Evolutionary conservation across 192 early-diverging fungal species (phyloP).

Genomic region (Backusella tuberculispora): DNA sequence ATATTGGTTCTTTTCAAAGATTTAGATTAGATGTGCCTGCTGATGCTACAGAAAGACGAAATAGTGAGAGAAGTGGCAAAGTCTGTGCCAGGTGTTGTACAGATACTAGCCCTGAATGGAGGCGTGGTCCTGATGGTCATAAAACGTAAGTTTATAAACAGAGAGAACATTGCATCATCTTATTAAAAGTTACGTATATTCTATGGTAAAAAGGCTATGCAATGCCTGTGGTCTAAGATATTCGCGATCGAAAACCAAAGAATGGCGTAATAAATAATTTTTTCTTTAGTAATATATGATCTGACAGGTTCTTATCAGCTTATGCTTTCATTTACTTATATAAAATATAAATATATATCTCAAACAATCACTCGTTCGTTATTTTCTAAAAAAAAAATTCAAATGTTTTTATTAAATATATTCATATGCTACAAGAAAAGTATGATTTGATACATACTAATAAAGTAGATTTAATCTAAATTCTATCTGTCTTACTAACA

Average conservation of each 20-base stretch:
- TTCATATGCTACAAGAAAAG: background rate
- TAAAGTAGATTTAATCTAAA: background rate
- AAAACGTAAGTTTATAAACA: slow-evolving; percentile 20
- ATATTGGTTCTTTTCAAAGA: background rate
- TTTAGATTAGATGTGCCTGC: background rate
- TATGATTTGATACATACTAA: background rate
- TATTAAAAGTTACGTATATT: background rate
- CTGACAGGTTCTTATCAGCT: slow-evolving; percentile 8
- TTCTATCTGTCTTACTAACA: background rate
- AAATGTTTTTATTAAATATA: background rate
- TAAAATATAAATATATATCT: background rate
- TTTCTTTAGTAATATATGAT: background rate
- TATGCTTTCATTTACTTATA: background rate
- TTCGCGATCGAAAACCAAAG: slow-evolving; percentile 3
- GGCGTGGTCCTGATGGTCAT: slow-evolving; percentile 32
- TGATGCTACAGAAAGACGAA: slow-evolving; percentile 3
- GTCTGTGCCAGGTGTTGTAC: slow-evolving; percentile 31
- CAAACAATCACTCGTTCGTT: background rate
- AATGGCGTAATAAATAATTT: slow-evolving; percentile 5
- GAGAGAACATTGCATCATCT: background rate
- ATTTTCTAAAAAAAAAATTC: background rate
- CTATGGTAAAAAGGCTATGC: slow-evolving; percentile 7
- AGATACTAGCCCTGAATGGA: slow-evolving; percentile 31
- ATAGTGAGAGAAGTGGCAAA: background rate
- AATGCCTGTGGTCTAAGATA: slow-evolving; percentile 19